A percentile compares a stretch with the other conserved stretches of the same genome.
Evolutionary conservation across 805 yeast species (phyloP).

Genomic region (Starmerella apis): DNA sequence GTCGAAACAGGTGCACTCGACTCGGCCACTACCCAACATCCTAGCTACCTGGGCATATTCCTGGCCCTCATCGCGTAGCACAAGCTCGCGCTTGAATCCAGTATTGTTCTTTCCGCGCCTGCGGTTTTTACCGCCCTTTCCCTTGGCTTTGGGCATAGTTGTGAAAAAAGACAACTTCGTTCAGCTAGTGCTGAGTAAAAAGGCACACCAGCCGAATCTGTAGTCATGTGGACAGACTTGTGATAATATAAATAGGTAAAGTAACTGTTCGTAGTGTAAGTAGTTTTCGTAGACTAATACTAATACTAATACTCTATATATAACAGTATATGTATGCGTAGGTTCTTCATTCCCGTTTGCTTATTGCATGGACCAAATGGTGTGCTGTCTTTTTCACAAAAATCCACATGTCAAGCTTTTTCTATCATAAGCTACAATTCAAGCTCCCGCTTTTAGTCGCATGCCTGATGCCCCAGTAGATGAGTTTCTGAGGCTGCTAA

Average conservation of each 20-base stretch:
- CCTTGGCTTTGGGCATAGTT: constrained; percentile 68
- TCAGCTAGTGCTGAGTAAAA: not conserved
- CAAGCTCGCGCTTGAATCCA: constrained; percentile 87
- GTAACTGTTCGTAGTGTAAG: no score
- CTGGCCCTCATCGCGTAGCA: constrained; percentile 89
- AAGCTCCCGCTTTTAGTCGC: not conserved
- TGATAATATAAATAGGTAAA: not conserved
- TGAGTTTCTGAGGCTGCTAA: constrained; percentile 67
- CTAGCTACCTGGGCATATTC: constrained; percentile 97
- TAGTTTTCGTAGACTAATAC: no score
- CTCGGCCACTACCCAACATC: constrained; percentile 97
- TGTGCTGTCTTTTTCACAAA: no score
- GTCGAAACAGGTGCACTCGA: constrained; percentile 91
- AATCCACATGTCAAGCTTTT: no score
- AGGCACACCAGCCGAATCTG: not conserved
- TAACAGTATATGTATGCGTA: not conserved
- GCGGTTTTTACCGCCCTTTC: constrained; percentile 66
- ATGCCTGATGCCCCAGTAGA: constrained; percentile 4
- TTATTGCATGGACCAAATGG: no score
- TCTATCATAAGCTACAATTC: no score
- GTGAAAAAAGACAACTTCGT: not conserved
- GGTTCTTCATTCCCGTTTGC: no score
- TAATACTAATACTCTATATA: no score
- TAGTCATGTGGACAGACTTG: constrained; percentile 1
- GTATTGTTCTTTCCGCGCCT: constrained; percentile 97